Conservation (phyloP, 2,329 filamentous ascomycete genomes). For the Exophiala alcalophila region DNA sequence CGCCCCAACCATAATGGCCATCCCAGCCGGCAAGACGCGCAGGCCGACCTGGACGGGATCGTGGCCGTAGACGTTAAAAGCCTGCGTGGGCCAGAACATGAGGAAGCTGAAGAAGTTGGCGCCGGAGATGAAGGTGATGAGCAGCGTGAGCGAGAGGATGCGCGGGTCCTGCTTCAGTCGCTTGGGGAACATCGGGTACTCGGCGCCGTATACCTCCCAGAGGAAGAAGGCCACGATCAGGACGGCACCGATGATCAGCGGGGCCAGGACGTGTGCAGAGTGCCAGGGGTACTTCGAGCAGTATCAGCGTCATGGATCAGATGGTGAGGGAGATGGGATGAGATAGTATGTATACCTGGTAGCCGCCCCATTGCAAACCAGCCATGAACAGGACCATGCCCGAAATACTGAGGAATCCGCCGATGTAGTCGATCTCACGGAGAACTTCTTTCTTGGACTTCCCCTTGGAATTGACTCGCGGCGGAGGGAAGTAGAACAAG, state of each 20-base stretch:
- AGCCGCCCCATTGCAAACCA: slow-evolving; percentile 53
- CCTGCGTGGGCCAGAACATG: slow-evolving; percentile 62
- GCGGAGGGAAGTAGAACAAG: slow-evolving; percentile 47
- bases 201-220: slow-evolving; percentile 47
- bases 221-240: slow-evolving; percentile 42
- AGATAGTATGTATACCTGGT: slow-evolving; percentile 40
- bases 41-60: slow-evolving; percentile 62
- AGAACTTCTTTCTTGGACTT: slow-evolving; percentile 37
- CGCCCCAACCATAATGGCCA: slow-evolving; percentile 61
- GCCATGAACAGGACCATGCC: slow-evolving; percentile 42
- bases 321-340: no score
- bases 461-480: slow-evolving; percentile 37
- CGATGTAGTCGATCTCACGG: slow-evolving; percentile 50
- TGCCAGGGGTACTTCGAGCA: slow-evolving; percentile 45
- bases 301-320: no score
- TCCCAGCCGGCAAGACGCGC: slow-evolving; percentile 61
- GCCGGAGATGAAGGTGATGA: slow-evolving; percentile 59
- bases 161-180: slow-evolving; percentile 48
- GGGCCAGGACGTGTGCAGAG: slow-evolving; percentile 45
- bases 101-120: slow-evolving; percentile 56
- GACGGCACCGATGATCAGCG: slow-evolving; percentile 44
- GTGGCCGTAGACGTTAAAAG: slow-evolving; percentile 64
- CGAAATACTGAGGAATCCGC: slow-evolving; percentile 38
- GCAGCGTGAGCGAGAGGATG: slow-evolving; percentile 52
- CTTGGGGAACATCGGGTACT: slow-evolving; percentile 46